A percentile compares a stretch with the other conserved stretches of the same genome.
Conservation (phyloP, 345 rosid genomes). For the Gynandropsis gynandra region DNA sequence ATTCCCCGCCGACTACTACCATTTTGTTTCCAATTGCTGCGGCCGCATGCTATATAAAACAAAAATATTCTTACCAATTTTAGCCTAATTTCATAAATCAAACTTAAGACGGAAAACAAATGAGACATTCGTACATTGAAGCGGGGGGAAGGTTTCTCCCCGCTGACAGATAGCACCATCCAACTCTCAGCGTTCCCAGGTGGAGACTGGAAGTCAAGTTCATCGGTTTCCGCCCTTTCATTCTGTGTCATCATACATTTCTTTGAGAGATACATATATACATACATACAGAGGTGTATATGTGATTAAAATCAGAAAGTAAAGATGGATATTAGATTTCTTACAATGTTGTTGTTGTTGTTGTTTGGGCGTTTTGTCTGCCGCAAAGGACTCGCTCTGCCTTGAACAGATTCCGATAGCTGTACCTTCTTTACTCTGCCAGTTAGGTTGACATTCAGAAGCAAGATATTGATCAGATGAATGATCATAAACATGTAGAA, state of each 20-base stretch:
- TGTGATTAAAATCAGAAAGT: neutral
- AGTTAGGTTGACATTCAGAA: no score
- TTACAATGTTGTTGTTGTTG: slow-evolving; percentile 51
- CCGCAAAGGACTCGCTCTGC: slow-evolving; percentile 68
- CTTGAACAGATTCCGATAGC: slow-evolving; percentile 73
- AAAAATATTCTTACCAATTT: no score
- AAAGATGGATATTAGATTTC: neutral
- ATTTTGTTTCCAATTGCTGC: slow-evolving; percentile 86
- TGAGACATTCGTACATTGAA: slow-evolving; percentile 46
- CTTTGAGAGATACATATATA: no score
- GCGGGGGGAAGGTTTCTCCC: slow-evolving; percentile 78
- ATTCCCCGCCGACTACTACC: slow-evolving; percentile 95
- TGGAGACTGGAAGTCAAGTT: slow-evolving; percentile 42
- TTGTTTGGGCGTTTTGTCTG: slow-evolving; percentile 46
- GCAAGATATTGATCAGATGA: no score
- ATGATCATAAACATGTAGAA: no score
- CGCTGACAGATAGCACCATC: slow-evolving; percentile 72
- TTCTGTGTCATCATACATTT: slow-evolving; percentile 32
- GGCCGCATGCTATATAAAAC: slow-evolving; percentile 68
- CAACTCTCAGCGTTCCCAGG: slow-evolving; percentile 63
- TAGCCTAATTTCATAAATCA: no score
- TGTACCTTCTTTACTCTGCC: slow-evolving; percentile 89
- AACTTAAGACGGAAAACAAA: neutral
- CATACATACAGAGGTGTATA: neutral
- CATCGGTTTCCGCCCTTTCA: slow-evolving; percentile 44